Percentiles rank a stretch among this genome's conserved stretches.
phyloP scores from a whole-genome alignment of 2,329 filamentous ascomycete species.

The Falciphora oryzae region DNA sequence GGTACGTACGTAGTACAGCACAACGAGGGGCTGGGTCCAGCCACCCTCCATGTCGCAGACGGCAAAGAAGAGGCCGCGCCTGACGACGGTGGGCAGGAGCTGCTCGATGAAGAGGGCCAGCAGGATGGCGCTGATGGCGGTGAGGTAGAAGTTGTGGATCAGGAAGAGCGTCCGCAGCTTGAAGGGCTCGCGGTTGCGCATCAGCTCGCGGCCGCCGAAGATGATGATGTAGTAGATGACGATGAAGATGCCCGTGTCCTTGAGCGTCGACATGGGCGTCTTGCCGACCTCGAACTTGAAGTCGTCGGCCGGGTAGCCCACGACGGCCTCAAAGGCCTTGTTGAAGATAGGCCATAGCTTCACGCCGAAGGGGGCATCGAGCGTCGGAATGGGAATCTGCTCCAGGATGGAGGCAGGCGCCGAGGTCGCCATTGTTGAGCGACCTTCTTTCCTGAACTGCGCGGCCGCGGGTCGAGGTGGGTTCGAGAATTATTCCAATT shows the following conservation, averaged over 20 bases:
- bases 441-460: background rate
- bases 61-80: slow-evolving; percentile 78
- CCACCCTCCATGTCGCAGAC: slow-evolving; percentile 80
- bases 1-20: slow-evolving; percentile 86
- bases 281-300: slow-evolving; percentile 77
- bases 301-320: slow-evolving; percentile 78
- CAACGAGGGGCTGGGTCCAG: slow-evolving; percentile 89
- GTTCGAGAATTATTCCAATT: background rate
- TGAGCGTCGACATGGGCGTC: slow-evolving; percentile 87
- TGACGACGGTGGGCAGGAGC: slow-evolving; percentile 74
- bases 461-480: background rate
- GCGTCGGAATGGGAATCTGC: slow-evolving; percentile 62
- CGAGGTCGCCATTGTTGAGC: slow-evolving; percentile 14
- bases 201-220: slow-evolving; percentile 85
- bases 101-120: slow-evolving; percentile 87
- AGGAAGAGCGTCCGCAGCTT: slow-evolving; percentile 88
- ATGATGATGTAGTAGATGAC: slow-evolving; percentile 89
- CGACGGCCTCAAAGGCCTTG: slow-evolving; percentile 69
- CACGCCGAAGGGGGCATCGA: slow-evolving; percentile 89
- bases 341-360: slow-evolving; percentile 92
- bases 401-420: slow-evolving; percentile 13
- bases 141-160: slow-evolving; percentile 94
- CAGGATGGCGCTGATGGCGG: slow-evolving; percentile 73
- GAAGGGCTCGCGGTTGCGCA: slow-evolving; percentile 80
- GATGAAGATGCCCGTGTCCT: slow-evolving; percentile 74